Evolutionary conservation across 139 green algal genomes (phyloP), one percentile per base, ranked within the genome.

Genomic region (Chlamydomonas eustigma): DNA sequence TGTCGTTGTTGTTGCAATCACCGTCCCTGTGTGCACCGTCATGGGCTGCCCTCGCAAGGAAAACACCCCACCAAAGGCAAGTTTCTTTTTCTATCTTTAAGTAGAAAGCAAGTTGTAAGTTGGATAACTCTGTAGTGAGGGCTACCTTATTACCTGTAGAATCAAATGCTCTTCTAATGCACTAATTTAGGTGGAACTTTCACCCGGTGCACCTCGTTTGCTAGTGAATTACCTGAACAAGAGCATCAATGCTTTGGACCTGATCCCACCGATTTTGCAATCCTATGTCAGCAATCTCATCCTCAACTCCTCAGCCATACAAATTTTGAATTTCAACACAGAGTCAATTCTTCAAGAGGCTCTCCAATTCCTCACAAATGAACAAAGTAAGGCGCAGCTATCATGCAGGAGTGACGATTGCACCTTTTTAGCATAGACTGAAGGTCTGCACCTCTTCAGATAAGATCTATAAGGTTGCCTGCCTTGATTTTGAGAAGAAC

Each of bases 241-340:
- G 8, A n/a, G 30, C 18, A 38, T 68, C 2, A 39, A 76, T 30
- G 71, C 71, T 30, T 44, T 76, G 28, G 71, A 76, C 34, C n/a
- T 76, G 39, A 76, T 76, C 37, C 71, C 71, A n/a, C 35, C 71
- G 22, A 36, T 76, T 2, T 44, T 76, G 38, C 37, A 67, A 18
- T 44, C 37, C 30, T 76, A 76, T 44, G 51, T 64, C 2, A 37
- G 28, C 24, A 31, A 34, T 30, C 30, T 76, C 30, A 65, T 76
- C 24, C 71, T 76, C 4, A 5, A 51, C 33, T 74, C 66, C 6
- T 74, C 66, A 33, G 50, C 44, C 32, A 74, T 74, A 12, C 70
- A 82, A 39, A 30, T 82, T 24, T 37, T 82, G 52, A 52, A 78
- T 1, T 82, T 82, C 8, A 63, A 58, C 32, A 30, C 64, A 32